Conservation (phyloP, 169 alveolate genomes). For the Plasmodium gonderi region DNA sequence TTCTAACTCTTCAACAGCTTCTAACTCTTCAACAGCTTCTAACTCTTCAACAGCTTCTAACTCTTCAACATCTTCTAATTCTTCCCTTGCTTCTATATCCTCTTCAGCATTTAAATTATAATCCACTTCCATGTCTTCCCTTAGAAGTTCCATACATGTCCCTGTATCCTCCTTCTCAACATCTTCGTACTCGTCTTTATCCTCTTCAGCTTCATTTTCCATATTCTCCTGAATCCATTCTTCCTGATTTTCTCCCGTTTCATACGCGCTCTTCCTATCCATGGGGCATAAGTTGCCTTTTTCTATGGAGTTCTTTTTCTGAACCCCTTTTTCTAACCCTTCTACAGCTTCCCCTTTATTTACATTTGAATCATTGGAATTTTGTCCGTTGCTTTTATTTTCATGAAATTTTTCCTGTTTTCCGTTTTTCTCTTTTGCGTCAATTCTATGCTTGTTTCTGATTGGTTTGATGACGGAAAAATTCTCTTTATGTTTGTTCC, state of each 20-base stretch:
- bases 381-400: background rate
- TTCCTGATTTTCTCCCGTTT: background rate
- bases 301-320: background rate
- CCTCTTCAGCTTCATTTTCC: constrained; percentile 10
- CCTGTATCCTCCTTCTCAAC: background rate
- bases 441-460: background rate
- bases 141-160: too few species aligned
- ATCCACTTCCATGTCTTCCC: background rate
- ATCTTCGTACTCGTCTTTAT: constrained; percentile 8
- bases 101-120: background rate
- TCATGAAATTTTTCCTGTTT: background rate
- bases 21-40: background rate
- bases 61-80: background rate
- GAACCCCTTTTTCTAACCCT: background rate
- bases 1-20: background rate
- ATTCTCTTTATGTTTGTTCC: background rate
- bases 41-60: background rate
- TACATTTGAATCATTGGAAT: background rate
- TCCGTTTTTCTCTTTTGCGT: background rate
- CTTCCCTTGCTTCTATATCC: background rate
- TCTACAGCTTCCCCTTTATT: background rate
- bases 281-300: too few species aligned
- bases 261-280: constrained; percentile 1
- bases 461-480: background rate
- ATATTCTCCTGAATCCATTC: too few species aligned